Percentiles rank a stretch among this genome's conserved stretches.
Evolutionary conservation across 257 asterid genomes (phyloP).

Genomic region (Henckelia pumila): DNA sequence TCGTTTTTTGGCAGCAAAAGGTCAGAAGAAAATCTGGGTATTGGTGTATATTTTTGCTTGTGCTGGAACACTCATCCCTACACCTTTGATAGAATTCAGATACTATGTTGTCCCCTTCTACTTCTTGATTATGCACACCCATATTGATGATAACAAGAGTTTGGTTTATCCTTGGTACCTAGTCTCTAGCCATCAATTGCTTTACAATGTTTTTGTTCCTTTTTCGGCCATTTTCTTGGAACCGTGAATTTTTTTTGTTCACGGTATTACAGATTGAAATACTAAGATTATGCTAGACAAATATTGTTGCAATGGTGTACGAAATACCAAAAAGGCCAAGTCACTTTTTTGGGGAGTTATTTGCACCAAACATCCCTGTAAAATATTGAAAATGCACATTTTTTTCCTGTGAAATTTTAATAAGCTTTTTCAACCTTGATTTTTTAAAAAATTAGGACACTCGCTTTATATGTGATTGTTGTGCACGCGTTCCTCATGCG

Average conservation of each 20-base stretch:
- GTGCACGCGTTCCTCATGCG: too few species aligned
- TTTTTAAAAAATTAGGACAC: too few species aligned
- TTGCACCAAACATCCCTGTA: too few species aligned
- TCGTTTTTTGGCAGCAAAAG: conserved; percentile 45
- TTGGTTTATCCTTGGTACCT: conserved; percentile 63
- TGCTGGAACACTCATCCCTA: conserved; percentile 78
- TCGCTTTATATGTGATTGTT: too few species aligned
- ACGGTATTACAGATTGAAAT: background rate
- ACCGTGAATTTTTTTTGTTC: conserved; percentile 38
- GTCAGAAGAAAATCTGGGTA: conserved; percentile 65
- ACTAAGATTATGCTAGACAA: background rate
- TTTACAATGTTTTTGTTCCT: conserved; percentile 84
- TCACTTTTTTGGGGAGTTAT: too few species aligned
- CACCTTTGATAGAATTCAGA: conserved; percentile 93
- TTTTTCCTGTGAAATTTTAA: too few species aligned
- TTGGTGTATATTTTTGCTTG: conserved; percentile 60
- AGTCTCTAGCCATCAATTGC: conserved; percentile 50
- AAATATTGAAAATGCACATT: too few species aligned
- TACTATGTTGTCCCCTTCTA: conserved; percentile 82
- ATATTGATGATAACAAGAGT: conserved; percentile 40
- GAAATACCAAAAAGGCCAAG: too few species aligned
- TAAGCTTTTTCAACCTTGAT: too few species aligned
- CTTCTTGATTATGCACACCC: conserved; percentile 58
- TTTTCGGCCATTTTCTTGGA: conserved; percentile 77
- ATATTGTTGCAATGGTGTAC: too few species aligned